Evolutionary conservation across 495 filamentous ascomycete species (phyloP).

Genomic region (Cairneyella variabilis): DNA sequence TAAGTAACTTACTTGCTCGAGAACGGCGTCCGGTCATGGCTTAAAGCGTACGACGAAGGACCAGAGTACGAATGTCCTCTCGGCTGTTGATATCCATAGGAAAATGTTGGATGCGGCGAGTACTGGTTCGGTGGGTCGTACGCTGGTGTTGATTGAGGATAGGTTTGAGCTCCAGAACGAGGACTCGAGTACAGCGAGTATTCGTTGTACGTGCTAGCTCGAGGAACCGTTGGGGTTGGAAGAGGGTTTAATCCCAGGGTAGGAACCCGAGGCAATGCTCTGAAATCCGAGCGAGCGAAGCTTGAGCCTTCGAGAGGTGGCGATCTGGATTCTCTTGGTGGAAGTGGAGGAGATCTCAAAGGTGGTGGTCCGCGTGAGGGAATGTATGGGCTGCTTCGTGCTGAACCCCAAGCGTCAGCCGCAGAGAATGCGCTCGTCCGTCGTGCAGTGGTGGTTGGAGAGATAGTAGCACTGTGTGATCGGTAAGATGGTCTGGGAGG

Average conservation of each 20-base stretch:
- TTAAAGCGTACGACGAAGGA: slow-evolving; percentile 16
- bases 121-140: too few species aligned
- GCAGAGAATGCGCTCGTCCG: slow-evolving; percentile 21
- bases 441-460: slow-evolving; percentile 20
- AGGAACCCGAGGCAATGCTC: slow-evolving; percentile 31
- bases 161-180: slow-evolving; percentile 22
- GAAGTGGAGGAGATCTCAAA: slow-evolving; percentile 18
- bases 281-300: slow-evolving; percentile 18
- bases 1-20: too few species aligned
- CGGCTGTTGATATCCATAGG: slow-evolving; percentile 31
- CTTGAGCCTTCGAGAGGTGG: slow-evolving; percentile 17
- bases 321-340: too few species aligned
- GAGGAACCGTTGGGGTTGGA: neutral
- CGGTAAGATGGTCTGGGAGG: slow-evolving; percentile 22
- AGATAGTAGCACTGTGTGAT: slow-evolving; percentile 3
- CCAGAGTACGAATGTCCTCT: slow-evolving; percentile 36
- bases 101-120: slow-evolving; percentile 1
- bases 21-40: slow-evolving; percentile 33
- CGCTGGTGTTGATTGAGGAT: slow-evolving; percentile 15
- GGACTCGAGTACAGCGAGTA: slow-evolving; percentile 23
- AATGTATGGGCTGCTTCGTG: slow-evolving; percentile 27
- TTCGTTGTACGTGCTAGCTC: slow-evolving; percentile 21
- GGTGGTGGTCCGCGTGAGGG: slow-evolving; percentile 20
- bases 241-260: slow-evolving; percentile 26
- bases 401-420: slow-evolving; percentile 29